Percentiles rank a stretch among this genome's conserved stretches.
Conservation (phyloP, 306 rosid genomes). For the Rosa multiflora region DNA sequence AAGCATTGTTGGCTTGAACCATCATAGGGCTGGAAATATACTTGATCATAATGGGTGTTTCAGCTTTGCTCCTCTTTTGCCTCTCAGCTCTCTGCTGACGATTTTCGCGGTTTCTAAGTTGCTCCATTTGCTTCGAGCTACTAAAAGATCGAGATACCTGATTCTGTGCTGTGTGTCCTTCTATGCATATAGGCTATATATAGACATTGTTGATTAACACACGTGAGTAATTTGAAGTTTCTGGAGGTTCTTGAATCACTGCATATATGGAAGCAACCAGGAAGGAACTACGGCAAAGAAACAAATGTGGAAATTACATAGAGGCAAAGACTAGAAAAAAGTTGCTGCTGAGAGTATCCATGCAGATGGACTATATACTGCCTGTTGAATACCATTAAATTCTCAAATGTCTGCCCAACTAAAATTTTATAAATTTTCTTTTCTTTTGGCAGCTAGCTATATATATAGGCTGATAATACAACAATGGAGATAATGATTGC, state of each 20-base stretch:
- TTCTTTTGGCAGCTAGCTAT: not conserved
- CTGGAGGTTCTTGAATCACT: constrained; percentile 1
- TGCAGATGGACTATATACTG: not conserved
- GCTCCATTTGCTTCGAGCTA: constrained; percentile 17
- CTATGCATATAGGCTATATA: not conserved
- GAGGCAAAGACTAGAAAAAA: not conserved
- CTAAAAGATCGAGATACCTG: constrained; percentile 10
- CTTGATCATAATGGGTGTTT: constrained; percentile 40
- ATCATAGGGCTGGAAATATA: constrained; percentile 52
- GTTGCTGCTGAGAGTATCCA: not conserved
- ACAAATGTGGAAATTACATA: not conserved
- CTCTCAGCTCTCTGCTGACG: not conserved
- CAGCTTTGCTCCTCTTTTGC: constrained; percentile 19
- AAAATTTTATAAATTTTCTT: not conserved
- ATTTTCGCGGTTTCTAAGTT: not conserved
- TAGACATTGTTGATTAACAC: not conserved
- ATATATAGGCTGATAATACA: not conserved
- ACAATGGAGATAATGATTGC: not conserved
- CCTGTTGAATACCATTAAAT: not conserved
- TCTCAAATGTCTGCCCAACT: constrained; percentile 9
- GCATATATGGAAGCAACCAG: constrained; percentile 3
- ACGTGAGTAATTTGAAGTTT: not conserved
- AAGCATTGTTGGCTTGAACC: constrained; percentile 42
- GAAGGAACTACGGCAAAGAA: not conserved
- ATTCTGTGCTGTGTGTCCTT: not conserved